Percentiles rank a stretch among this genome's conserved stretches.
These are phyloP conservation scores for Arthrobotrys sphaeroides DNA, from an alignment of 2,329 filamentous ascomycete species.

Conservation along the genomic window DNA sequence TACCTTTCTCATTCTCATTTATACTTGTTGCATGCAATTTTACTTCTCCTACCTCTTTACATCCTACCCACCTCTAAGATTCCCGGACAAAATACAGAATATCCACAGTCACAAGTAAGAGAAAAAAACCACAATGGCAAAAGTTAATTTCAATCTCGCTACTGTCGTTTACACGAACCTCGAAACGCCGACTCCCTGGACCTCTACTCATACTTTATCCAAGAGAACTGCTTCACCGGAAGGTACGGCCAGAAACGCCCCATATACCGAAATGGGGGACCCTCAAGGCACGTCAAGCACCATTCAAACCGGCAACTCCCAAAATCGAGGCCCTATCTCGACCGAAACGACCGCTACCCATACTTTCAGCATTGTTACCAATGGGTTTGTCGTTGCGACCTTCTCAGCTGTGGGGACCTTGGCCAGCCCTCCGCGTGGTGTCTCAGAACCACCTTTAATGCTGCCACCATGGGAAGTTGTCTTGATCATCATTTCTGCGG, in stretches of 20 bases:
- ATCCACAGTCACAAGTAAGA: too few species aligned
- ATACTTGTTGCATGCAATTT: too few species aligned
- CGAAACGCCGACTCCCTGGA: constrained; percentile 20
- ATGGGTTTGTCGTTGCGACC: constrained; percentile 28
- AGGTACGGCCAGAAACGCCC: not conserved
- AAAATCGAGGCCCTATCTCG: too few species aligned
- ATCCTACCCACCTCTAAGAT: too few species aligned
- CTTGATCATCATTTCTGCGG: not conserved
- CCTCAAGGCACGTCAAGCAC: not conserved
- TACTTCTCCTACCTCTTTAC: too few species aligned
- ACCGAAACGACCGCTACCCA: constrained; percentile 5
- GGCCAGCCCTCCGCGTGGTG: constrained; percentile 13
- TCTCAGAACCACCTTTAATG: not conserved
- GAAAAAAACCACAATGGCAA: not conserved
- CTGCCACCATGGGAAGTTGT: constrained; percentile 4
- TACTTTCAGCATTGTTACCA: constrained; percentile 26
- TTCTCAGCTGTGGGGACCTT: constrained; percentile 20
- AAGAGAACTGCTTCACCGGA: too few species aligned
- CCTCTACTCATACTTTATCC: not conserved
- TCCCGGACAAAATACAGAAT: too few species aligned
- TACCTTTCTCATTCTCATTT: too few species aligned
- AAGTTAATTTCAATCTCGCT: constrained; percentile 2
- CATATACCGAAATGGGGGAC: not conserved
- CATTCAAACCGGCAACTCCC: not conserved
- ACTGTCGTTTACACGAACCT: constrained; percentile 20